These are phyloP conservation scores for Diospyros lotus DNA, from an alignment of 148 eudicot genomes.

Conservation along the genomic window DNA sequence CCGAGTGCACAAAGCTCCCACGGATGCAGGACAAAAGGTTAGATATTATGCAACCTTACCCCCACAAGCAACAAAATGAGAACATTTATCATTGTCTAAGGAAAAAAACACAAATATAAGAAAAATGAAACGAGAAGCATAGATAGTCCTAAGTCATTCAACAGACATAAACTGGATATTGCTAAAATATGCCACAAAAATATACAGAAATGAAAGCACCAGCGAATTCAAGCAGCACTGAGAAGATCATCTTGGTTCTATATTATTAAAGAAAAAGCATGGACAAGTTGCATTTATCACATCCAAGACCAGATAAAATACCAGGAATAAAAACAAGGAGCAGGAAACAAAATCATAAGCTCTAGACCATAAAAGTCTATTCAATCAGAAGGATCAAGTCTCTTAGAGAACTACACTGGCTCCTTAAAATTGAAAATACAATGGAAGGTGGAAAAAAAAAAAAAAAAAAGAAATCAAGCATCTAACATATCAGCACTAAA, in stretches of 20 bases:
- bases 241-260: slow-evolving; percentile 5
- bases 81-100: not conserved
- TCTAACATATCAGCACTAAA: no score
- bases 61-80: no score
- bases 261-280: not conserved
- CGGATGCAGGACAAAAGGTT: no score
- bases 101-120: not conserved
- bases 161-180: not conserved
- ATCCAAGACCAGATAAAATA: not conserved
- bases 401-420: no score
- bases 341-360: not conserved
- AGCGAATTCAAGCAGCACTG: not conserved
- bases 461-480: no score
- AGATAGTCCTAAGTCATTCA: not conserved
- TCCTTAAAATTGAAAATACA: no score
- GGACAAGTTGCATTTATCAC: not conserved
- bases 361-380: not conserved
- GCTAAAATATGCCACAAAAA: no score
- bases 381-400: no score
- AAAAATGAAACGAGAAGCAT: not conserved
- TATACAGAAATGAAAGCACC: slow-evolving; percentile 1
- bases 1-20: no score
- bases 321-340: not conserved
- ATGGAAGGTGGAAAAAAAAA: no score
- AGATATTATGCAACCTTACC: no score